Conservation (phyloP, 108 stramenopile species). For the Stephanodiscus minutulus region DNA sequence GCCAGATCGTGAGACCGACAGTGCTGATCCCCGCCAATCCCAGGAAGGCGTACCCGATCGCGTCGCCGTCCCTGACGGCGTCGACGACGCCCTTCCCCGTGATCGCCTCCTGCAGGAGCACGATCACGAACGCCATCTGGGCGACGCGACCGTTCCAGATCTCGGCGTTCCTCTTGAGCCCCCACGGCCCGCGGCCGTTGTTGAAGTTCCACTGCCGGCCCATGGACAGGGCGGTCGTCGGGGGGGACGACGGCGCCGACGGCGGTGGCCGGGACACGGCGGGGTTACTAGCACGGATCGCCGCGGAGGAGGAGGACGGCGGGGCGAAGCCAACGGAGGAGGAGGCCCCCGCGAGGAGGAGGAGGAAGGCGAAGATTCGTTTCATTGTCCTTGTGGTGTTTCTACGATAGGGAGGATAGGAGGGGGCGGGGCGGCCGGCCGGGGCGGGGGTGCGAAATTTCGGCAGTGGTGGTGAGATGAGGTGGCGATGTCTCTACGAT, state of each 20-base stretch:
- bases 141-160: conserved; percentile 92
- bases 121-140: conserved; percentile 83
- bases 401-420: too few relatives aligned
- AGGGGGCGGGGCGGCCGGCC: too few relatives aligned
- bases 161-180: conserved; percentile 88
- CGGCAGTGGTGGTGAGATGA: too few relatives aligned
- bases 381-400: too few relatives aligned
- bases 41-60: conserved; percentile 43
- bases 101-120: conserved; percentile 76
- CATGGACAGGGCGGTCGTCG: conserved; percentile 43
- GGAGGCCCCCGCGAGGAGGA: neutral
- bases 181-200: conserved; percentile 82
- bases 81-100: conserved; percentile 69
- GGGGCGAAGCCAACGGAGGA: neutral
- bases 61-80: conserved; percentile 68
- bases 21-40: conserved; percentile 43
- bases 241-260: conserved; percentile 10
- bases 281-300: neutral
- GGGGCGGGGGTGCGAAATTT: too few relatives aligned
- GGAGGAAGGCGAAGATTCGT: conserved; percentile 3
- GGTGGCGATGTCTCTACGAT: too few relatives aligned
- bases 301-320: neutral
- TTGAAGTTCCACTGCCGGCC: conserved; percentile 92
- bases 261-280: neutral
- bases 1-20: conserved; percentile 58